Conservation (phyloP, 2,329 filamentous ascomycete genomes). For the Trichoderma breve region DNA sequence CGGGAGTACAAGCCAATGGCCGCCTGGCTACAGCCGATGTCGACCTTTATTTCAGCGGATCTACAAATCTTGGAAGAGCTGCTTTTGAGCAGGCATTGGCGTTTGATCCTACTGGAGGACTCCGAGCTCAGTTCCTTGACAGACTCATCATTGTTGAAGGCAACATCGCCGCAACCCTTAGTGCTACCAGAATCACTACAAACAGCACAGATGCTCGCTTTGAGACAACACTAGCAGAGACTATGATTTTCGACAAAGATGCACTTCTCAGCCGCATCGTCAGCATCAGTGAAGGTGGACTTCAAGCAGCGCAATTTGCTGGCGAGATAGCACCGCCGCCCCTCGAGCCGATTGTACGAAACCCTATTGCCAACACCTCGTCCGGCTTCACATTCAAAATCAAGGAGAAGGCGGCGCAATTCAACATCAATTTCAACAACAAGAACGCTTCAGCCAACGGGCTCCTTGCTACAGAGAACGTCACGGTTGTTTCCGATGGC, state of each 20-base stretch:
- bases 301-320: not conserved
- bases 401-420: conserved; percentile 4
- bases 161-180: not conserved
- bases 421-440: conserved; percentile 5
- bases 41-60: not conserved
- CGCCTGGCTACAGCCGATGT: not conserved
- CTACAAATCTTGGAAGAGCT: not conserved
- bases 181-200: not conserved
- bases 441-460: conserved; percentile 1
- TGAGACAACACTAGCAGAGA: not conserved
- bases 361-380: not conserved
- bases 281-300: not conserved
- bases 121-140: conserved; percentile 1
- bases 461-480: not conserved
- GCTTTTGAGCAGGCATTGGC: not conserved
- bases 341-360: not conserved
- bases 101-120: not conserved
- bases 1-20: not conserved
- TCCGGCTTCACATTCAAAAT: not conserved
- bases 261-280: conserved; percentile 1
- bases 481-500: conserved; percentile 2
- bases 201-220: not conserved
- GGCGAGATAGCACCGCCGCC: not conserved
- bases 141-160: conserved; percentile 5
- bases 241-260: conserved; percentile 3